Base-by-base conservation (phyloP, 2,329 filamentous ascomycete species). In the Paecilomyces fulvus region DNA sequence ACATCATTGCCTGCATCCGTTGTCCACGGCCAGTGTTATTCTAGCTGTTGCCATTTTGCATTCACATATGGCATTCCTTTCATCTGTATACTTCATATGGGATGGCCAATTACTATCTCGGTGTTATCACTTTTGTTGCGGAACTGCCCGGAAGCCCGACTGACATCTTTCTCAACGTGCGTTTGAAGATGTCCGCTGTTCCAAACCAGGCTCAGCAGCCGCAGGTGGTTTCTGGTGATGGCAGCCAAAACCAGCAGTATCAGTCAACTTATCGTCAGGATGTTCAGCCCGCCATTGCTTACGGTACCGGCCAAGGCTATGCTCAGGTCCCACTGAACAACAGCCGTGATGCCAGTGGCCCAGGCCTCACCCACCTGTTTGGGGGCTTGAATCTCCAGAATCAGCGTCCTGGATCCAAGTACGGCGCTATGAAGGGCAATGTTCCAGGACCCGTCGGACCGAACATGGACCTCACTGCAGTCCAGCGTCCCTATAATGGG, bases 371-470 rank as follows among this genome's bases (percentile, higher is more conserved):
- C 30, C 63, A 67, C n/a, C 52, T 67, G 12, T 63, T 68, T 51
- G 59, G 61, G 46, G 62, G 61, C 30, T 31, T 70, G 57, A 66
- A 61, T 52, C 30, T 71, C 33, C 70, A 68, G 52, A 65, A 60
- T 49, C 63, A 69, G 37, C 67, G 67, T 46, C 51, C 61, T 23
- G 59, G 59, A 43, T n/a, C 60, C 52, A 71, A 70, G 51, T 68
- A 63, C 55, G 61, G 60, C 53, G 56, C 59, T 11, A 33, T 67
- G 14, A 73, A 71, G 50, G 63, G 56, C 30, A 61, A 59, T 21
- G 51, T 68, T 11, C 61, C 67, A 1, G 53, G 64, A 30, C 30
- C 66, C 1, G 58, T 70, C 58, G 64, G 64, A 54, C 56, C 61
- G 30, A 63, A 60, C 55, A 55, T 53, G 52, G 57, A 51, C 28